phyloP scores from a whole-genome alignment of 2,329 filamentous ascomycete genomes.

The Cercospora zeae-maydis region DNA sequence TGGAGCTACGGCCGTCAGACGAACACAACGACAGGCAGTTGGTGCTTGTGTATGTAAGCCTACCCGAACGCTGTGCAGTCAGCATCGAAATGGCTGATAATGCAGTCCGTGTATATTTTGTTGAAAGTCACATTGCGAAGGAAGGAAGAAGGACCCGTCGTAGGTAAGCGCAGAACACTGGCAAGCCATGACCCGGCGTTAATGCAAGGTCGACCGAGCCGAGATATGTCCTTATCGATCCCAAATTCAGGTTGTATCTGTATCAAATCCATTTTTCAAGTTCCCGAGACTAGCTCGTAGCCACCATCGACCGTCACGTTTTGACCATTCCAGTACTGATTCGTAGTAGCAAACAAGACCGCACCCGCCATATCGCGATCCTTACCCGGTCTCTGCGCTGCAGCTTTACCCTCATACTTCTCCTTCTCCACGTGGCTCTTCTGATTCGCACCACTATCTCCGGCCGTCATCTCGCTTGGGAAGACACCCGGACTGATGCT shows the following conservation, averaged over 20 bases:
- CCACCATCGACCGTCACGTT: constrained; percentile 54
- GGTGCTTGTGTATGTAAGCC: background rate
- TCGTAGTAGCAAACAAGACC: constrained; percentile 52
- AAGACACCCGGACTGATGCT: constrained; percentile 55
- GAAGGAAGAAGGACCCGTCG: background rate
- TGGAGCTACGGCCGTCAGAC: background rate
- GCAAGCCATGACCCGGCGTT: background rate
- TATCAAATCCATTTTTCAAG: background rate
- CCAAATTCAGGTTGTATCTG: background rate
- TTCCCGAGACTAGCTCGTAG: constrained; percentile 44
- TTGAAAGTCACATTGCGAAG: background rate
- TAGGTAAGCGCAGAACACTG: too few species aligned
- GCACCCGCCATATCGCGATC: constrained; percentile 59
- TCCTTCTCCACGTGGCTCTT: constrained; percentile 55
- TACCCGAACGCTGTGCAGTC: background rate
- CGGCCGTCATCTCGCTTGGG: constrained; percentile 56
- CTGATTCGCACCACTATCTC: constrained; percentile 50
- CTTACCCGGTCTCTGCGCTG: constrained; percentile 52
- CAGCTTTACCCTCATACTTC: constrained; percentile 49
- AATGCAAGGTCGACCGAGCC: background rate
- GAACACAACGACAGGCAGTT: background rate
- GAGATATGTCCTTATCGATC: background rate
- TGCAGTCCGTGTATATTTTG: background rate
- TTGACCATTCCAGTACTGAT: constrained; percentile 51
- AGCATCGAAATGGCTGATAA: background rate